phyloP scores from a whole-genome alignment of 2,329 filamentous ascomycete genomes.

The Arthrobotrys conoides region DNA sequence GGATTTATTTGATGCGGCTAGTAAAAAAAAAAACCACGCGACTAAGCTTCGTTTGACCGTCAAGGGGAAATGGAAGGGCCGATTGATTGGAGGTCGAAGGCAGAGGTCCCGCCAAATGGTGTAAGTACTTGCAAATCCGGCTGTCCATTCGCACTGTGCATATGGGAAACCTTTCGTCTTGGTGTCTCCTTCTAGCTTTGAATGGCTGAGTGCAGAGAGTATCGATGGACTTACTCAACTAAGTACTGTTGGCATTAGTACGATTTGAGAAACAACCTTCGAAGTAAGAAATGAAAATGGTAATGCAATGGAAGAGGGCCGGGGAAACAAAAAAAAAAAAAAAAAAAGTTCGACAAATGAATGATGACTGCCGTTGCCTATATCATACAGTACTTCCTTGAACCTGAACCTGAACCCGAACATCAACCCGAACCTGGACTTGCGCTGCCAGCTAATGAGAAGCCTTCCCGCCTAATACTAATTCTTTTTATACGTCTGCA shows the following conservation, averaged over 20 bases:
- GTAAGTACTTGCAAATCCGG: slow-evolving; percentile 42
- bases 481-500: slow-evolving; percentile 52
- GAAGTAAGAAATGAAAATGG: slow-evolving; percentile 23
- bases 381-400: slow-evolving; percentile 45
- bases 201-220: slow-evolving; percentile 32
- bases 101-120: slow-evolving; percentile 55
- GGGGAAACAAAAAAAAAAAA: slow-evolving; percentile 45
- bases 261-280: slow-evolving; percentile 27
- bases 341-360: slow-evolving; percentile 25
- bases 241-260: slow-evolving; percentile 56
- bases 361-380: slow-evolving; percentile 51
- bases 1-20: slow-evolving; percentile 57
- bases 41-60: slow-evolving; percentile 42
- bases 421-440: slow-evolving; percentile 23
- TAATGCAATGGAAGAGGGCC: slow-evolving; percentile 18
- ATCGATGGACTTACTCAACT: slow-evolving; percentile 28
- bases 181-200: slow-evolving; percentile 49
- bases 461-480: slow-evolving; percentile 46
- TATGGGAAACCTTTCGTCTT: slow-evolving; percentile 36
- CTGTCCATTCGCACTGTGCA: slow-evolving; percentile 55
- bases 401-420: slow-evolving; percentile 26
- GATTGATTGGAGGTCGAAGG: slow-evolving; percentile 46
- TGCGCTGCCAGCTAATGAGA: slow-evolving; percentile 17
- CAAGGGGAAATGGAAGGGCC: slow-evolving; percentile 46
- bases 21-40: slow-evolving; percentile 42